Evolutionary conservation across 2,329 filamentous ascomycete genomes (phyloP).

Genomic region (Pseudogymnoascus sp.): DNA sequence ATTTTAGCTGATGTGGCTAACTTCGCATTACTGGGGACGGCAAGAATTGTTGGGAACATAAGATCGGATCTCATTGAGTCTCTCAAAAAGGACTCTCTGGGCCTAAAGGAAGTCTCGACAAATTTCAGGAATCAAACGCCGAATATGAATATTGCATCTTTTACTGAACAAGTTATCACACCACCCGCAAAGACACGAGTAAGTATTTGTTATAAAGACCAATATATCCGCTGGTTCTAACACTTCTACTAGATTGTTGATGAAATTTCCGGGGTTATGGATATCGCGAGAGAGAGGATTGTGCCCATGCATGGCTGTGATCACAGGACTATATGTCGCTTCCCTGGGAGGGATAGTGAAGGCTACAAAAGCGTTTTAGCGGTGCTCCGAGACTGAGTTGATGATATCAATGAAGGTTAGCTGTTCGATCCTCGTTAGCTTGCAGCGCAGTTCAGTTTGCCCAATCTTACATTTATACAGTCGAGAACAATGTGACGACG

Average conservation of each 20-base stretch:
- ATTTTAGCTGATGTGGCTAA: neutral
- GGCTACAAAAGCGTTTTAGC: neutral
- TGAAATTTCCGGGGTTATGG: conserved; percentile 7
- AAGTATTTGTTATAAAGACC: neutral
- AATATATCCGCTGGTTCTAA: neutral
- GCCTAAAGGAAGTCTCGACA: conserved; percentile 11
- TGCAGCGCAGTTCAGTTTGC: neutral
- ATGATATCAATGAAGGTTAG: neutral
- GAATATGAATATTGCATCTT: conserved; percentile 15
- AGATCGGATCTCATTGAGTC: conserved; percentile 11
- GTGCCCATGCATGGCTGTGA: conserved; percentile 13
- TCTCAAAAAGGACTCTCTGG: conserved; percentile 11
- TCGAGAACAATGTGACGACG: neutral
- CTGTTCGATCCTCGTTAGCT: neutral
- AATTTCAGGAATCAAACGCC: conserved; percentile 15
- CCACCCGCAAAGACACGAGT: neutral
- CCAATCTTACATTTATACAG: neutral
- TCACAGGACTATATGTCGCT: conserved; percentile 15
- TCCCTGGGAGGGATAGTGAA: neutral
- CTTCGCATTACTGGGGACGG: neutral
- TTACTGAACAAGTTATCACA: conserved; percentile 12
- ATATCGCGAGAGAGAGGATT: conserved; percentile 9
- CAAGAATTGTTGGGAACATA: neutral
- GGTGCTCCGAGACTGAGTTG: neutral
- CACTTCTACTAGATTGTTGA: conserved; percentile 10